Conservation (phyloP, 345 rosid species). For the Lepidium sativum region DNA sequence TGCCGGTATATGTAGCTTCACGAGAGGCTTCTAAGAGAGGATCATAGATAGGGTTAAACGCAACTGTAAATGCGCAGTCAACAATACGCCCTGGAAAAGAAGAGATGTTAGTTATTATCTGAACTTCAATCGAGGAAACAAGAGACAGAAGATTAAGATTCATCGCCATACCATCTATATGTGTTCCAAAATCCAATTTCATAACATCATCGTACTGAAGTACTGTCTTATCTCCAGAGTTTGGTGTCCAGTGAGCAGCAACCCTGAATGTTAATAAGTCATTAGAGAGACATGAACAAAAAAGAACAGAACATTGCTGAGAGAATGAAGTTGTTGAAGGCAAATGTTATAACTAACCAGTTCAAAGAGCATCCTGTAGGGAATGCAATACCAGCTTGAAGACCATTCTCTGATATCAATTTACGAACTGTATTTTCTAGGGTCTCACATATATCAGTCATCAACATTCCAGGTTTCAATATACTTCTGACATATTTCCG, state of each 20-base stretch:
- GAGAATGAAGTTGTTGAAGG: neutral
- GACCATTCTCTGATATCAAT: conserved; percentile 80
- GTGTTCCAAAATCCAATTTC: conserved; percentile 98
- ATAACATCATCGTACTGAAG: conserved; percentile 95
- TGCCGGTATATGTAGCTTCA: conserved; percentile 93
- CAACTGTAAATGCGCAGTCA: conserved; percentile 96
- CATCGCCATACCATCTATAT: conserved; percentile 61
- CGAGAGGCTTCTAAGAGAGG: conserved; percentile 91
- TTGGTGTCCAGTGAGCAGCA: conserved; percentile 99
- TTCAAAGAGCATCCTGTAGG: conserved; percentile 98
- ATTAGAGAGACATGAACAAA: conserved; percentile 10
- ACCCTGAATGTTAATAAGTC: conserved; percentile 45
- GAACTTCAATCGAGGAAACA: neutral
- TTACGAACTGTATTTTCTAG: conserved; percentile 85
- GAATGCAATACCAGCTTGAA: conserved; percentile 97
- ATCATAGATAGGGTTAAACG: conserved; percentile 95
- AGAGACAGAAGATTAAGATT: neutral
- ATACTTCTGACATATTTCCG: conserved; percentile 74
- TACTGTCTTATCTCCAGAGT: conserved; percentile 89
- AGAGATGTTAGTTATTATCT: conserved; percentile 6
- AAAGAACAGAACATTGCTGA: neutral
- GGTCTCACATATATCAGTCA: conserved; percentile 92
- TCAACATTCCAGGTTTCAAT: conserved; percentile 83
- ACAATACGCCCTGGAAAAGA: conserved; percentile 65
- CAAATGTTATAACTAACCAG: conserved; percentile 37